Percentiles rank a stretch among this genome's conserved stretches.
Evolutionary conservation across 208 protist species (phyloP).

Genomic region (Trypanosoma scelopori): DNA sequence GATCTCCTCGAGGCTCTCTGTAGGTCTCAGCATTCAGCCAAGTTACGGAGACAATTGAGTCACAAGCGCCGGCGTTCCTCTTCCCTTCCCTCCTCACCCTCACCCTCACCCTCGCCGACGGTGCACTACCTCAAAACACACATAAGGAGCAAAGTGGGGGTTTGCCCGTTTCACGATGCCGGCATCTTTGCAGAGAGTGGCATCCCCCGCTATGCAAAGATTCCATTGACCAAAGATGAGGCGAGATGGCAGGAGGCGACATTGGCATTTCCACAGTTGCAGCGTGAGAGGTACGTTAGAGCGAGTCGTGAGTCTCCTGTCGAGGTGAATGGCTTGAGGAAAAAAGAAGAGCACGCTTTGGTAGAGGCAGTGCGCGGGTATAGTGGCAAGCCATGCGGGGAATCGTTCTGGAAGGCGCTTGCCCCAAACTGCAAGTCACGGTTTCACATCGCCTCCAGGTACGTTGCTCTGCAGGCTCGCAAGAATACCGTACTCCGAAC

Average conservation of each 20-base stretch:
- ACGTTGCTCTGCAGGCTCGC: constrained; percentile 6
- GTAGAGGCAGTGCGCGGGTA: constrained; percentile 5
- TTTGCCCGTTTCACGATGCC: constrained; percentile 21
- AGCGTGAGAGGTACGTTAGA: not conserved
- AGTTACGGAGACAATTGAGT: not conserved
- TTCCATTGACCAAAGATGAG: constrained; percentile 21
- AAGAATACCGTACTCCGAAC: not conserved
- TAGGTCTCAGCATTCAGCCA: not conserved
- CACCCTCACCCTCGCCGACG: no score
- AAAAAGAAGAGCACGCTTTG: constrained; percentile 11
- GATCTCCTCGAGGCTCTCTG: constrained; percentile 8
- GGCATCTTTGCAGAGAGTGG: constrained; percentile 14
- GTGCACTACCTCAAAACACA: not conserved
- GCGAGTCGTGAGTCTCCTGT: not conserved
- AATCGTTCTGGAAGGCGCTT: constrained; percentile 20
- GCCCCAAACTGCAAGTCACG: not conserved
- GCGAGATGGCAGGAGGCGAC: constrained; percentile 11
- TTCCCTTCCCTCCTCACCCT: not conserved
- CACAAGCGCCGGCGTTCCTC: not conserved
- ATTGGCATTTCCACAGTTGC: constrained; percentile 10
- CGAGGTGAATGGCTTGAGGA: not conserved
- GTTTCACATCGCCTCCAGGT: constrained; percentile 22
- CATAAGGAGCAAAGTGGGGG: not conserved
- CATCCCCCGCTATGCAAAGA: constrained; percentile 7
- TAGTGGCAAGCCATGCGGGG: constrained; percentile 14